Evolutionary conservation across 75 land plant species (phyloP), one percentile per base, ranked within the genome.

Genomic region (Ceratopteris richardii): DNA sequence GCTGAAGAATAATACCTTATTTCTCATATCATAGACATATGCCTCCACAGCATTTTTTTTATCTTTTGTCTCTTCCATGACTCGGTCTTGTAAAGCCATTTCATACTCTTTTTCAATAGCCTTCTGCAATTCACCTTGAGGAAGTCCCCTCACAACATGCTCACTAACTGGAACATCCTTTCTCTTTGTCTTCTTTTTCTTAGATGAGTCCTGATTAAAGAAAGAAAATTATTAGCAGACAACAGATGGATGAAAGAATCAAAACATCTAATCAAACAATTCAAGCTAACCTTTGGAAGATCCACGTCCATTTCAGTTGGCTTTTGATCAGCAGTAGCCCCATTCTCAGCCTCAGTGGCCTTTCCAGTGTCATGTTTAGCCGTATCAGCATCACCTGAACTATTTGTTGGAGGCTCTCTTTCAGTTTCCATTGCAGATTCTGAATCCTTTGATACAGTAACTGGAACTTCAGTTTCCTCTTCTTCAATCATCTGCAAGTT

Each of bases 11-110:
- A 3, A 65, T 37, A 65, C 89, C 92, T 87, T 87, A 64, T 74
- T 87, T 18, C 92, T 69, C 60, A 74, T 74, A 22, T 84, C 83
- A 64, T 87, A 87, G 12, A 87, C 92, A 69, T 78, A 87, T 17
- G 92, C 72, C 62, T 82, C 85, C 44, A 82, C 70, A 1, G 82
- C 77, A 77, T 88, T 88, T 58, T 82, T 88, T 60, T 61, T 79
- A 36, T 88, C 83, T 71, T 84, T 84, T 18, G 86, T 81, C 60
- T 75, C 75, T 43, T 88, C 94, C 79, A 88, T 79, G 33, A 64
- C 68, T 37, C 71, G 64, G 54, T 88, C 94, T 61, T 84, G 88
- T 58, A 74, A 61, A 11, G 81, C 70, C 71, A 84, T 51, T 60
- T 77, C 72, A 40, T 56, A 30, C 60, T 88, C 94, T 40, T 69